Base-by-base conservation (phyloP, 176 grass and related monocot genomes). In the Alloteropsis semialata region DNA sequence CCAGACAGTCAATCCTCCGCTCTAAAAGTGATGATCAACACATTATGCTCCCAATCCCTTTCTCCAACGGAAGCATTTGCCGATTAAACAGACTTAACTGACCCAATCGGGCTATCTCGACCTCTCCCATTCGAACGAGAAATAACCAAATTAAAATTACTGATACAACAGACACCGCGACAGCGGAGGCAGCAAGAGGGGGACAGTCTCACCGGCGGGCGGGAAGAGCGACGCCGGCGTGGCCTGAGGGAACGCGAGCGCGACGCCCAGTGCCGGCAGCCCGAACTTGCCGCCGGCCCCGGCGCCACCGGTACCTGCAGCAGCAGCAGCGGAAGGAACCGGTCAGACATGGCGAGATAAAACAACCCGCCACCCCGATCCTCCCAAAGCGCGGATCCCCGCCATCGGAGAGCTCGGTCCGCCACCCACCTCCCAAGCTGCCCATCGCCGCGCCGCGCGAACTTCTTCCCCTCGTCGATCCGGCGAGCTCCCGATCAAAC, bases 211-310 rank as follows among this genome's bases (percentile, higher is more conserved):
- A 90, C 93, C 88, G 53, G 85, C 55, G 22, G 90, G 79, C 4
- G 88, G 93, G 84, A 96, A 96, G 28, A 90, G 36, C 6, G 93
- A 92, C 21, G 90, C 93, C 56, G 90, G 90, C 32, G 93, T 96
- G 30, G 90, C 90, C 81, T 92, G 93, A 65, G 90, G 90, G 78
- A 96, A 96, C 59, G 93, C 90, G 74, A 71, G 49, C 55, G 82
- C 49, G n/a, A 95, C 64, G 15, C 92, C 88, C 62, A 92, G 36
- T 33, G 93, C 82, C 42, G 93, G 90, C 22, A 96, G 70, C 33
- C 93, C 90, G 25, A 95, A 87, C 81, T 92, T 89, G 28, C 13
- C 56, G 65, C 63, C 68, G 41, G 29, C 53, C 29, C 57, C 71
- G 19, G 18, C 18, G 16, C 43, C 48, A 12, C 10, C 32, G 8